Evolutionary conservation across 495 filamentous ascomycete genomes (phyloP).

Genomic region (Neurospora pannonica): DNA sequence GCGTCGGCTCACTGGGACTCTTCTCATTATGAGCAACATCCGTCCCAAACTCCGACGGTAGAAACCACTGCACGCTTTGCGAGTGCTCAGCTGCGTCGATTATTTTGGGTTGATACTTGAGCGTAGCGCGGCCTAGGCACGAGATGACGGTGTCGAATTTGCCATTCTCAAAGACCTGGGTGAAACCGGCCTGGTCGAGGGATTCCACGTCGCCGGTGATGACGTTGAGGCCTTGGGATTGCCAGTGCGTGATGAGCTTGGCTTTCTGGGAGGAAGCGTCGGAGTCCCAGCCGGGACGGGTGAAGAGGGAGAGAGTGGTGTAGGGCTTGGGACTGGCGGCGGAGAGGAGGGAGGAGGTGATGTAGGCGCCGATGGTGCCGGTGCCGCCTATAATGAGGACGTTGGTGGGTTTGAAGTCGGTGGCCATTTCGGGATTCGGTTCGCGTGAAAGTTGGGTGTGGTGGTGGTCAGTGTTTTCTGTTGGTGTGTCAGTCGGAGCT

Average conservation of each 20-base stretch:
- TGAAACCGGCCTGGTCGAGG: conserved; percentile 31
- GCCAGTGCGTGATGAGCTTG: conserved; percentile 37
- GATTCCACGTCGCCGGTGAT: conserved; percentile 51
- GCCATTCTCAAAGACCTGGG: conserved; percentile 40
- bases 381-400: conserved; percentile 65
- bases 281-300: conserved; percentile 29
- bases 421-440: conserved; percentile 9
- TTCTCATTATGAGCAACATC: conserved; percentile 55
- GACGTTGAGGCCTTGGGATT: conserved; percentile 42
- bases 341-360: conserved; percentile 47
- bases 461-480: neutral
- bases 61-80: conserved; percentile 51
- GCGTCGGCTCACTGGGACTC: conserved; percentile 53
- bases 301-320: conserved; percentile 50
- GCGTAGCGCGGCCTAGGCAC: conserved; percentile 49
- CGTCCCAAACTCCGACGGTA: conserved; percentile 66
- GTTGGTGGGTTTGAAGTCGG: conserved; percentile 29
- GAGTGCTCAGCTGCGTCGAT: conserved; percentile 48
- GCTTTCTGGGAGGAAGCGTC: conserved; percentile 41
- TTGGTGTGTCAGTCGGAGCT: neutral
- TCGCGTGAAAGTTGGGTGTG: neutral
- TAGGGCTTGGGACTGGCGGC: conserved; percentile 34
- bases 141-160: conserved; percentile 56
- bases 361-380: conserved; percentile 56
- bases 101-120: conserved; percentile 49